Evolutionary conservation across 345 rosid genomes (phyloP).

Genomic region (Syzygium grande): DNA sequence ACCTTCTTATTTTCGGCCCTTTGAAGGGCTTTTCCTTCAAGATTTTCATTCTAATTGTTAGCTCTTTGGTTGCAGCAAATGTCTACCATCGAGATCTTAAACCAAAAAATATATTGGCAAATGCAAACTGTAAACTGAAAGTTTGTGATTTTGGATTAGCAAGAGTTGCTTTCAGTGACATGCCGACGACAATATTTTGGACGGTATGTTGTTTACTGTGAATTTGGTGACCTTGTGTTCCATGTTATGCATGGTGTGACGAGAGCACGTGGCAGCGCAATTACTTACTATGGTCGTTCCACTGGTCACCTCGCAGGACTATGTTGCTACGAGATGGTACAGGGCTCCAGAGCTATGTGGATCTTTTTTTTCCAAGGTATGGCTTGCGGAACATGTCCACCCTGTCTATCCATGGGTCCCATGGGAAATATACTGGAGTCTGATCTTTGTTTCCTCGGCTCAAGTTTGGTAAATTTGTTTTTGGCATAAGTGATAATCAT

Average conservation of each 20-base stretch:
- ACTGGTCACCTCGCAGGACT: conserved; percentile 42
- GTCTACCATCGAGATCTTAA: conserved; percentile 98
- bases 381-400: not conserved
- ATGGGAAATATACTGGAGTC: not conserved
- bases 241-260: not conserved
- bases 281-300: conserved; percentile 5
- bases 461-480: not conserved
- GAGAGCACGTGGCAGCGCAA: not conserved
- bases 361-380: conserved; percentile 92
- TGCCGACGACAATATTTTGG: conserved; percentile 91
- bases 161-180: conserved; percentile 84
- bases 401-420: not conserved
- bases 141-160: conserved; percentile 96
- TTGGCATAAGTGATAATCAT: not conserved
- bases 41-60: conserved; percentile 12
- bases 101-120: conserved; percentile 94
- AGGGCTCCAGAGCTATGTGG: conserved; percentile 99
- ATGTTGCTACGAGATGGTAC: conserved; percentile 98
- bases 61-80: conserved; percentile 49
- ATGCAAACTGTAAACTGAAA: conserved; percentile 96
- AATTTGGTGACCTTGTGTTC: not conserved
- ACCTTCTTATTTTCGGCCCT: not conserved
- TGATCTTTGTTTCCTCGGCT: not conserved
- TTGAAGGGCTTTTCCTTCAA: not conserved
- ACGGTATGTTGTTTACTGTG: conserved; percentile 41